Conservation (phyloP, 23 red algal genomes). For the Pyropia haitanensis region DNA sequence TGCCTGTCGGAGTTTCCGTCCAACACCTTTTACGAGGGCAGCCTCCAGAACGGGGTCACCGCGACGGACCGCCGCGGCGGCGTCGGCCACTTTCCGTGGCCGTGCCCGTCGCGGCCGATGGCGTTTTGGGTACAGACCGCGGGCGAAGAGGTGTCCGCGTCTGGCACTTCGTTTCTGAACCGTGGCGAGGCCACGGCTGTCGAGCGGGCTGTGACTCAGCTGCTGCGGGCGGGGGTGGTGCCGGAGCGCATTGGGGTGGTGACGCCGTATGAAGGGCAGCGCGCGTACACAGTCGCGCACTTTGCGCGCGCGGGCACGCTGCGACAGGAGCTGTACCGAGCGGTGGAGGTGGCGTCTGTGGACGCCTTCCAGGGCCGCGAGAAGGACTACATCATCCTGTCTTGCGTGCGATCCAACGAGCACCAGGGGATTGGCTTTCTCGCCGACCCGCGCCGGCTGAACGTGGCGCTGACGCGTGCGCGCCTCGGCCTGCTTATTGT, state of each 20-base stretch:
- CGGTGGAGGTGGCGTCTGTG: conserved; percentile 83
- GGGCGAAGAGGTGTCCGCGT: conserved; percentile 90
- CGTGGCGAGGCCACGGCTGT: conserved; percentile 73
- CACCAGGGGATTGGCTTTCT: conserved; percentile 91
- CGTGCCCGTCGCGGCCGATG: conserved; percentile 54
- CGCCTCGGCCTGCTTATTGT: conserved; percentile 63
- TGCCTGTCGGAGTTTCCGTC: conserved; percentile 80
- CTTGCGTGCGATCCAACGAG: conserved; percentile 76
- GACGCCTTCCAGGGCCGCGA: conserved; percentile 98
- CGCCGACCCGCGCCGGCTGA: conserved; percentile 84
- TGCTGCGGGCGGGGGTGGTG: conserved; percentile 57
- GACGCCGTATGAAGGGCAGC: conserved; percentile 94
- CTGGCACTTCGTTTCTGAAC: conserved; percentile 87
- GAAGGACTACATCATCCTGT: conserved; percentile 83
- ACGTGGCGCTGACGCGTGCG: conserved; percentile 89
- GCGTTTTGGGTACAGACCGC: conserved; percentile 82
- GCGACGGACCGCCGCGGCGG: conserved; percentile 60
- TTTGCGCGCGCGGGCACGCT: conserved; percentile 74
- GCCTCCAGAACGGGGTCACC: conserved; percentile 83
- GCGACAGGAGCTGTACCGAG: conserved; percentile 71
- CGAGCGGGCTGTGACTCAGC: conserved; percentile 80
- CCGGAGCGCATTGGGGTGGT: conserved; percentile 84
- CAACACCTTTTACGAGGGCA: conserved; percentile 86
- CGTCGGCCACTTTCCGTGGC: conserved; percentile 71
- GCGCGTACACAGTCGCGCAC: conserved; percentile 76